Base-by-base conservation (phyloP, 176 grass and related monocot species). In the Musa schizocarpa region DNA sequence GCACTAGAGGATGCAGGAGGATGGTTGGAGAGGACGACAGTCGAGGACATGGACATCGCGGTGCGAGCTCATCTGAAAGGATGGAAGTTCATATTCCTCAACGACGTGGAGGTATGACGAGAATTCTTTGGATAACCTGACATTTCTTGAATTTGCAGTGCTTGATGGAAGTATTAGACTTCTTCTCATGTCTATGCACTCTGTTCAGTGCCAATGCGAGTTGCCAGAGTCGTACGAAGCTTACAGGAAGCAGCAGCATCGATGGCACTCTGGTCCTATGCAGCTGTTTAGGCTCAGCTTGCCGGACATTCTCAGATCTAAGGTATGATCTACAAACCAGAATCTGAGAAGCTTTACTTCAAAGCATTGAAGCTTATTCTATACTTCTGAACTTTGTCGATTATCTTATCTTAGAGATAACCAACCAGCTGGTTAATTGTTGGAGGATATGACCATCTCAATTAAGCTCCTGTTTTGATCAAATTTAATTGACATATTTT, bases 41-140 rank as follows among this genome's bases (percentile, higher is more conserved):
- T 96, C 24, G 92, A 96, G 79, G 92, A 96, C 69, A 96, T 96
- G 92, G 92, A 96, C 69, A 92, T 96, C 54, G 92, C 92, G 22
- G 92, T 96, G 54, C 83, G 89, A 17, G 89, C 92, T 55, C 92
- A 96, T 84, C 89, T 92, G 22, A 89, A 89, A 70, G 92, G 92
- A 64, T 96, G 92, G 92, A 96, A 89, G 64, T 96, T 96, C 59
- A 78, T 92, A 55, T 96, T 87, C 76, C 83, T 96, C 20, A 96
- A 96, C 43, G 92, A 96, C 82, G 92, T 96, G 9, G 85, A 92
- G 92, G 92, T 92, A 87, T 7, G 57, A 11, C 49, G 7, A n/a
- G 16, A 79, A 55, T 20, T 50, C 53, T 8, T 50, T 70, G 50
- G 13, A 75, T 22, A 11, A 20, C 14, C 54, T 29, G 16, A 17